phyloP scores from a whole-genome alignment of 2,329 filamentous ascomycete genomes.

The Colletotrichum nymphaeae region DNA sequence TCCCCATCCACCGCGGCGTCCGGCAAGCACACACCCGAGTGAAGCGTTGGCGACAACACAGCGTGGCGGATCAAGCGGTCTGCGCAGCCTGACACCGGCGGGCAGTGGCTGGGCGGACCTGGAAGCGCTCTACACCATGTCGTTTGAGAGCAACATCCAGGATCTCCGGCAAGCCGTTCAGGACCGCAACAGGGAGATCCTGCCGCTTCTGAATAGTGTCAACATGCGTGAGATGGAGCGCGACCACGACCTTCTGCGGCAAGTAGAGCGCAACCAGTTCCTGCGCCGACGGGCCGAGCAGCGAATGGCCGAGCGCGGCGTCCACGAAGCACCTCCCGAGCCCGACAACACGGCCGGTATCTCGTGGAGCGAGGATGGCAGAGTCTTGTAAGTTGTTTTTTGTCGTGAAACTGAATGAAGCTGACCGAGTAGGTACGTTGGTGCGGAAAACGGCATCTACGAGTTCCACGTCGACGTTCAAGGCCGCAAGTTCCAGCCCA shows the following conservation, averaged over 20 bases:
- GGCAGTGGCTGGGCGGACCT: conserved; percentile 53
- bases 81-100: conserved; percentile 13
- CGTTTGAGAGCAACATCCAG: conserved; percentile 42
- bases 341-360: conserved; percentile 71
- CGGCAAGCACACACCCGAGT: conserved; percentile 18
- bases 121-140: conserved; percentile 54
- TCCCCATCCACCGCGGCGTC: conserved; percentile 21
- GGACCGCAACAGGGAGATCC: conserved; percentile 48
- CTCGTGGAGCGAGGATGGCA: conserved; percentile 71
- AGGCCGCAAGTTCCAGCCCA: conserved; percentile 69
- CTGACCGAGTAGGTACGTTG: conserved; percentile 63
- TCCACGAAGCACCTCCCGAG: conserved; percentile 57
- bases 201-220: conserved; percentile 52
- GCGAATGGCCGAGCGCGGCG: conserved; percentile 49
- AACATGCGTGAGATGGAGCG: conserved; percentile 45
- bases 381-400: conserved; percentile 62
- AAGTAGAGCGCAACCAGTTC: too few species aligned
- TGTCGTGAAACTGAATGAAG: neutral
- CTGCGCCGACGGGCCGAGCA: conserved; percentile 18
- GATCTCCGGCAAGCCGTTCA: conserved; percentile 41
- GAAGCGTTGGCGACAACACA: conserved; percentile 13
- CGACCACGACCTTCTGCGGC: conserved; percentile 36
- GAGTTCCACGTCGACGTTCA: conserved; percentile 76
- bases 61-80: conserved; percentile 1
- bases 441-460: conserved; percentile 79